Evolutionary conservation across 2,329 filamentous ascomycete species (phyloP).

Genomic region (Aspergillaceae sp.): DNA sequence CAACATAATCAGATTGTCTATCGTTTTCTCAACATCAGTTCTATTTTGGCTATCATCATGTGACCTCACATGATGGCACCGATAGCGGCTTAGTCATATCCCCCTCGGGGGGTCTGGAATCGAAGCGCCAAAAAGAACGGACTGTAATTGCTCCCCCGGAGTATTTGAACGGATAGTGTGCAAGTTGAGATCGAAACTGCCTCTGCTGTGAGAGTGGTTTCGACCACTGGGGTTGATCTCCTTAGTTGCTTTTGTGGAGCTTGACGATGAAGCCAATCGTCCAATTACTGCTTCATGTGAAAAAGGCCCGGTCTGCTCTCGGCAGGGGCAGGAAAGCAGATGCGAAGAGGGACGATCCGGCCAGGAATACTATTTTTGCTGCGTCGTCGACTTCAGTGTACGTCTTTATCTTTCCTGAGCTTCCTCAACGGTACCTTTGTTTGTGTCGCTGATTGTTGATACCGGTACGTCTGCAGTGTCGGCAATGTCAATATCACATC

Average conservation of each 20-base stretch:
- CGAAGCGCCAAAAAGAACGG: too few relatives aligned
- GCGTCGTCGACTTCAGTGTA: constrained; percentile 20
- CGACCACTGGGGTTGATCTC: constrained; percentile 18
- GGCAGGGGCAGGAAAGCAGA: constrained; percentile 20
- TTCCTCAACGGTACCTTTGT: neutral
- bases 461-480: constrained; percentile 5
- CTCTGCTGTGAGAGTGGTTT: constrained; percentile 2
- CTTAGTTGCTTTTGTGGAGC: constrained; percentile 15
- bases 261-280: constrained; percentile 28
- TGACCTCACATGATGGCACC: neutral
- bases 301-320: constrained; percentile 25
- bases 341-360: constrained; percentile 16
- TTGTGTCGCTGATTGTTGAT: constrained; percentile 4
- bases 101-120: neutral
- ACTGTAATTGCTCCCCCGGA: too few relatives aligned
- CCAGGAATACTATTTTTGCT: constrained; percentile 14
- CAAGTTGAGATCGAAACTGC: constrained; percentile 1
- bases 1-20: too few relatives aligned
- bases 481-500: constrained; percentile 16
- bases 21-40: neutral
- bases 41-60: neutral
- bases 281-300: constrained; percentile 23
- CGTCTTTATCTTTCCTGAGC: constrained; percentile 2
- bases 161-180: neutral
- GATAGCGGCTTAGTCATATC: constrained; percentile 3